These are phyloP conservation scores for Fusarium illudens DNA, from an alignment of 2,329 filamentous ascomycete genomes.

Conservation along the genomic window DNA sequence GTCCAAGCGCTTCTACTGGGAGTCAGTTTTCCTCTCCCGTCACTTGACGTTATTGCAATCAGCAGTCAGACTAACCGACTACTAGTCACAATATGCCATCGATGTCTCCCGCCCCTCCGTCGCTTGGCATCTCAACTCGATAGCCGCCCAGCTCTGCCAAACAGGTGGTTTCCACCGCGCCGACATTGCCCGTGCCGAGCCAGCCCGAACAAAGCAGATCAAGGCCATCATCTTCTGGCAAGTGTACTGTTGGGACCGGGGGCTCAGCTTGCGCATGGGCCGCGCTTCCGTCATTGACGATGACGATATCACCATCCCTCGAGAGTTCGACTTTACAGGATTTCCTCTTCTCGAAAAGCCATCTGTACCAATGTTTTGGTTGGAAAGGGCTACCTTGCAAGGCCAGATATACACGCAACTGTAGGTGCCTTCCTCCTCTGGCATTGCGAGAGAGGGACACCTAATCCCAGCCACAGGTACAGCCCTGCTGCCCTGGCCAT, in stretches of 20 bases:
- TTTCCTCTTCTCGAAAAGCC: conserved; percentile 37
- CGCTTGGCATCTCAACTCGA: conserved; percentile 66
- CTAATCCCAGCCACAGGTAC: conserved; percentile 51
- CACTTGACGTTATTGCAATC: not conserved
- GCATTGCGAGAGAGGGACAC: not conserved
- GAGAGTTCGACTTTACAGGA: conserved; percentile 53
- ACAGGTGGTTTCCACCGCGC: conserved; percentile 66
- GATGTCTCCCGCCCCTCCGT: conserved; percentile 68
- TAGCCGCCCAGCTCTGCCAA: conserved; percentile 67
- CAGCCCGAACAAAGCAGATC: conserved; percentile 26
- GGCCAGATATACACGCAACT: conserved; percentile 65
- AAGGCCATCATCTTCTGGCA: conserved; percentile 57
- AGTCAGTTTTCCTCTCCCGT: conserved; percentile 48
- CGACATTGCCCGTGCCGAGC: not conserved
- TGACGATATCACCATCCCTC: conserved; percentile 63
- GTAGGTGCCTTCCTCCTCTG: conserved; percentile 28
- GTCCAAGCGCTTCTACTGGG: conserved; percentile 66
- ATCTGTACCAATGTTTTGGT: conserved; percentile 61
- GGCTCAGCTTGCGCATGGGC: conserved; percentile 65
- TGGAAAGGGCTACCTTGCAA: conserved; percentile 62
- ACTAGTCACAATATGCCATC: conserved; percentile 59
- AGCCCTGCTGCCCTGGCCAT: conserved; percentile 55
- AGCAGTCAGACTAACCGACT: not conserved
- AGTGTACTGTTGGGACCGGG: conserved; percentile 65
- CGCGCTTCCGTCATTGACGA: conserved; percentile 65